Conservation (phyloP, 139 green algal genomes). For the Zygnema circumcarinatum region DNA sequence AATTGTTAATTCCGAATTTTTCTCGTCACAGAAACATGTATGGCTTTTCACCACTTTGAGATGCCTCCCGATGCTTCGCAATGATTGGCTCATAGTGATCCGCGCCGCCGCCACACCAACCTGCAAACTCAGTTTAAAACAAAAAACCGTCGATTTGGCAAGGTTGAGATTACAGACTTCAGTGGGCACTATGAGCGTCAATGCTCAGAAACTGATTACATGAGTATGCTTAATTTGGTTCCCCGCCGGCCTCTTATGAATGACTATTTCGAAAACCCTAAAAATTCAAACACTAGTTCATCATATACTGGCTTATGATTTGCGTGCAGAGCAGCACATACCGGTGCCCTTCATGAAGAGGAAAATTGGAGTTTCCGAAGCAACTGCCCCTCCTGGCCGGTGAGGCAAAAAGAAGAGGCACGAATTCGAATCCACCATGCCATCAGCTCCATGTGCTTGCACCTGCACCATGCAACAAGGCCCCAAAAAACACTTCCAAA, state of each 20-base stretch:
- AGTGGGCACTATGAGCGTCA: no score
- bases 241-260: background rate
- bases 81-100: conserved; percentile 55
- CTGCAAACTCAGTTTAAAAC: conserved; percentile 18
- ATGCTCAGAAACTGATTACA: background rate
- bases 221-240: background rate
- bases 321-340: no score
- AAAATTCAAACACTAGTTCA: background rate
- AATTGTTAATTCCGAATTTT: no score
- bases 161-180: no score
- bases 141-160: background rate
- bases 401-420: conserved; percentile 56
- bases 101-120: conserved; percentile 44
- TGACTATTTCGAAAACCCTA: background rate
- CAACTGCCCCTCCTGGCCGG: conserved; percentile 24
- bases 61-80: background rate
- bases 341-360: conserved; percentile 60
- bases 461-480: conserved; percentile 22
- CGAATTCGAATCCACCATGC: conserved; percentile 31
- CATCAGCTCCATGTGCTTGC: conserved; percentile 53
- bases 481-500: background rate
- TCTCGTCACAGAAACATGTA: conserved; percentile 20
- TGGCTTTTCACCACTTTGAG: conserved; percentile 24
- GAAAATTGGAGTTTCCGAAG: conserved; percentile 38
- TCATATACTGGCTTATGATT: conserved; percentile 1